Percentiles rank a stretch among this genome's conserved stretches.
These are phyloP conservation scores for Amaranthus palmeri DNA, from an alignment of 148 eudicot species.

Conservation along the genomic window DNA sequence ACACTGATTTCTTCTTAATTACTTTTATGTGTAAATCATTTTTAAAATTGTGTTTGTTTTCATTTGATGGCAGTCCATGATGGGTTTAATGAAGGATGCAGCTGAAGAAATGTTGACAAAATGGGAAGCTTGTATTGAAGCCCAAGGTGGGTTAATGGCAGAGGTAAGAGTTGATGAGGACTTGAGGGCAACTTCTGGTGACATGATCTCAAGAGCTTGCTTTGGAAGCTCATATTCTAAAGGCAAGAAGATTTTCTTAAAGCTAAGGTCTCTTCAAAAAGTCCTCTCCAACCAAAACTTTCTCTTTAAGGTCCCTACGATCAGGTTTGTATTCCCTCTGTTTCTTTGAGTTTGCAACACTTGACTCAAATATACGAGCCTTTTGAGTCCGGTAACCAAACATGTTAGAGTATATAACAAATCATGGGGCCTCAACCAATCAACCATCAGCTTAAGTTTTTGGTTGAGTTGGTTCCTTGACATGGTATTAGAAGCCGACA, in stretches of 20 bases:
- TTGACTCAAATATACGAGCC: neutral
- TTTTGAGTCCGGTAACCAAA: too few relatives aligned
- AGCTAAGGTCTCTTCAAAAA: constrained; percentile 67
- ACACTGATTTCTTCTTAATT: neutral
- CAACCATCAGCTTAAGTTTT: too few relatives aligned
- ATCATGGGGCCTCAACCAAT: too few relatives aligned
- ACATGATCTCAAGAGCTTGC: constrained; percentile 73
- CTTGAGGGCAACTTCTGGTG: constrained; percentile 57
- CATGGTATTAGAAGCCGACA: too few relatives aligned
- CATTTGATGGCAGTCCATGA: constrained; percentile 51
- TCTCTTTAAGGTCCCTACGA: constrained; percentile 47
- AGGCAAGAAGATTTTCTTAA: constrained; percentile 64
- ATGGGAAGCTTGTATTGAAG: constrained; percentile 60
- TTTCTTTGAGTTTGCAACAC: neutral
- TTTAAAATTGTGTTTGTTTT: neutral
- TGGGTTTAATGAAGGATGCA: constrained; percentile 68
- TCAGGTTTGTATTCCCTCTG: constrained; percentile 33
- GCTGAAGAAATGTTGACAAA: constrained; percentile 41
- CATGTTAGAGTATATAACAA: too few relatives aligned
- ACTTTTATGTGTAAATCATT: too few relatives aligned
- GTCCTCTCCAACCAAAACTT: constrained; percentile 40
- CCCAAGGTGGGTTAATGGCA: constrained; percentile 38
- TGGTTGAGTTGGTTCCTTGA: too few relatives aligned
- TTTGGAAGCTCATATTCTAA: constrained; percentile 73
- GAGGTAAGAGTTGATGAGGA: constrained; percentile 69